Evolutionary conservation across 345 rosid species (phyloP).

Genomic region (Citrus glauca): DNA sequence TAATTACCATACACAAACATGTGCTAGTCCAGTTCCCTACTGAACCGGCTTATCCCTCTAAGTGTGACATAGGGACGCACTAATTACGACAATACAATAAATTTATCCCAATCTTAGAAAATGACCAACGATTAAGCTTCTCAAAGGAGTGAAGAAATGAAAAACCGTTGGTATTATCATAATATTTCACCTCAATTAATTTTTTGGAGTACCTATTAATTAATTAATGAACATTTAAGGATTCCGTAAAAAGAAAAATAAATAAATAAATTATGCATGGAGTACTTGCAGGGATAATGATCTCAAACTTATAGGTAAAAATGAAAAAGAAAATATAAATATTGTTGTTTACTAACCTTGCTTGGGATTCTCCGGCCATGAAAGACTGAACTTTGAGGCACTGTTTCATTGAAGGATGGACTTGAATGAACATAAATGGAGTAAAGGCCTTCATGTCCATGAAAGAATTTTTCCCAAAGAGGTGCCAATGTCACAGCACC

Average conservation of each 20-base stretch:
- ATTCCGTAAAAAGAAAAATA: too few species aligned
- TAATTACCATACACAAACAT: background rate
- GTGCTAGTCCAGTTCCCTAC: background rate
- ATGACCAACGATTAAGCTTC: background rate
- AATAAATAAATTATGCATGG: too few species aligned
- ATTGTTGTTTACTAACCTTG: slow-evolving; percentile 37
- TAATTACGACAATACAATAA: background rate
- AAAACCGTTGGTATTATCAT: background rate
- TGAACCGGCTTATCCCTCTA: background rate
- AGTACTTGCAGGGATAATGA: too few species aligned
- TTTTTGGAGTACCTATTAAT: too few species aligned
- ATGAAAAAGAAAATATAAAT: background rate
- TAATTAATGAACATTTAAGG: too few species aligned
- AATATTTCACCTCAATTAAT: background rate
- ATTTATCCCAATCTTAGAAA: background rate
- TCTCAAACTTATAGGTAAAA: background rate
- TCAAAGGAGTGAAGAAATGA: background rate
- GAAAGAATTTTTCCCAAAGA: slow-evolving; percentile 79
- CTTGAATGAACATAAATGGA: slow-evolving; percentile 71
- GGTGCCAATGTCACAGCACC: slow-evolving; percentile 69
- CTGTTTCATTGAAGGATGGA: slow-evolving; percentile 41
- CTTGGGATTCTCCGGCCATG: slow-evolving; percentile 68
- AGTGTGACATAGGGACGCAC: background rate
- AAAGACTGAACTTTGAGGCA: slow-evolving; percentile 44
- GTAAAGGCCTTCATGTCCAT: slow-evolving; percentile 57